phyloP scores from a whole-genome alignment of 495 filamentous ascomycete species.

The Tuber melanosporum region DNA sequence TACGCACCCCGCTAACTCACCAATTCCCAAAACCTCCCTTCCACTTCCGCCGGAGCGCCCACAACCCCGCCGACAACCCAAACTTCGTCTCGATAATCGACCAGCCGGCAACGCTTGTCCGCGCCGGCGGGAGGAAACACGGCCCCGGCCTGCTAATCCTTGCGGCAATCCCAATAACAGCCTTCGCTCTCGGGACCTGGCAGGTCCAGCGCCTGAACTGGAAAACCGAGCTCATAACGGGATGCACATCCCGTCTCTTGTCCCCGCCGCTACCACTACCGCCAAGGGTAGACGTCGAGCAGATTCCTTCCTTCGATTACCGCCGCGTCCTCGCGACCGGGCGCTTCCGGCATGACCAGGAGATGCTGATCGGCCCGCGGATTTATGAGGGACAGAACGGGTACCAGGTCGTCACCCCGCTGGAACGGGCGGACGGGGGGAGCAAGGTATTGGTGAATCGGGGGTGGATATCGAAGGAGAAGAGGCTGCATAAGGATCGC shows the following conservation, averaged over 20 bases:
- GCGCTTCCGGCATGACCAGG: slow-evolving; percentile 71
- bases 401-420: slow-evolving; percentile 81
- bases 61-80: slow-evolving; percentile 55
- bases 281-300: slow-evolving; percentile 67
- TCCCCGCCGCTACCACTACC: slow-evolving; percentile 82
- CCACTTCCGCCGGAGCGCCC: slow-evolving; percentile 9
- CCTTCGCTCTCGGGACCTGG: slow-evolving; percentile 87
- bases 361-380: slow-evolving; percentile 92
- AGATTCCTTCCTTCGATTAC: slow-evolving; percentile 85
- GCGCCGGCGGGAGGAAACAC: slow-evolving; percentile 60
- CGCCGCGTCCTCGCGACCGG: slow-evolving; percentile 75
- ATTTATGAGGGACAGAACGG: slow-evolving; percentile 84
- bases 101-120: slow-evolving; percentile 70
- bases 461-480: slow-evolving; percentile 78
- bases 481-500: slow-evolving; percentile 57
- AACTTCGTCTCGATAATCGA: slow-evolving; percentile 77
- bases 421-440: slow-evolving; percentile 58
- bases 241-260: slow-evolving; percentile 81
- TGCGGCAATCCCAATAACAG: slow-evolving; percentile 80
- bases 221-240: slow-evolving; percentile 87
- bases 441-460: slow-evolving; percentile 75
- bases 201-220: slow-evolving; percentile 87
- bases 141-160: slow-evolving; percentile 76
- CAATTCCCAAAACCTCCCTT: slow-evolving; percentile 20
- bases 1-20: slow-evolving; percentile 5